Percentiles rank a stretch among this genome's conserved stretches.
These are phyloP conservation scores for Globisporangium heterothallicum DNA, from an alignment of 352 stramenopile species.

Conservation along the genomic window DNA sequence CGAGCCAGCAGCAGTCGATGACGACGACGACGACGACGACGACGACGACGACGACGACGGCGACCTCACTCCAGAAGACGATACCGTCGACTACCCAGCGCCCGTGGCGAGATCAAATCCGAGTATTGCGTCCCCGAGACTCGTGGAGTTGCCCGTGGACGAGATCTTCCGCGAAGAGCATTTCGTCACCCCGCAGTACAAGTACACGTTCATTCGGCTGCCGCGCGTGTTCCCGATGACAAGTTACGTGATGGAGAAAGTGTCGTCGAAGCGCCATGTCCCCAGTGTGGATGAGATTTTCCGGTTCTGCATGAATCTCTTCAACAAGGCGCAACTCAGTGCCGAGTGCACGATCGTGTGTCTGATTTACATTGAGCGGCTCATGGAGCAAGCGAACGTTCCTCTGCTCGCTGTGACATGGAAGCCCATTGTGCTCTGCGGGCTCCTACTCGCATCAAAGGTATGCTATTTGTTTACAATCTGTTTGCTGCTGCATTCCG, in stretches of 20 bases:
- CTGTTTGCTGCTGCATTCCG: too few species aligned
- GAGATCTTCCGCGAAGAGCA: slow-evolving; percentile 86
- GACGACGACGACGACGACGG: slow-evolving; percentile 5
- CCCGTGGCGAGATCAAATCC: slow-evolving; percentile 8
- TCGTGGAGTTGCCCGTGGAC: slow-evolving; percentile 69
- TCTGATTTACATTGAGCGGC: slow-evolving; percentile 98
- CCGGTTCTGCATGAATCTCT: slow-evolving; percentile 91
- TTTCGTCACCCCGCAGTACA: slow-evolving; percentile 86
- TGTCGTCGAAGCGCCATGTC: slow-evolving; percentile 74
- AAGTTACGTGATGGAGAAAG: slow-evolving; percentile 80
- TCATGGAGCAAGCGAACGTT: slow-evolving; percentile 97
- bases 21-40: slow-evolving; percentile 10
- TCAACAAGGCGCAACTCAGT: slow-evolving; percentile 95
- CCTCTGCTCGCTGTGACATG: slow-evolving; percentile 94
- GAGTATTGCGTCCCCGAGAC: slow-evolving; percentile 46
- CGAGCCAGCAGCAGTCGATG: background rate
- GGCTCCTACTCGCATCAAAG: slow-evolving; percentile 97
- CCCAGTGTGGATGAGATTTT: slow-evolving; percentile 91
- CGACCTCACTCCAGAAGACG: slow-evolving; percentile 9
- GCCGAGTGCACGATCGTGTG: slow-evolving; percentile 99
- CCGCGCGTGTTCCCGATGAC: slow-evolving; percentile 70
- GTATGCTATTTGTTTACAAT: slow-evolving; percentile 22
- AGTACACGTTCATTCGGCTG: slow-evolving; percentile 81
- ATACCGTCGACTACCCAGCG: slow-evolving; percentile 11
- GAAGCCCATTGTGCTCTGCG: slow-evolving; percentile 97